Evolutionary conservation across 2,329 filamentous ascomycete genomes (phyloP), one percentile per base, ranked within the genome.

Genomic region (Akanthomyces lecanii): DNA sequence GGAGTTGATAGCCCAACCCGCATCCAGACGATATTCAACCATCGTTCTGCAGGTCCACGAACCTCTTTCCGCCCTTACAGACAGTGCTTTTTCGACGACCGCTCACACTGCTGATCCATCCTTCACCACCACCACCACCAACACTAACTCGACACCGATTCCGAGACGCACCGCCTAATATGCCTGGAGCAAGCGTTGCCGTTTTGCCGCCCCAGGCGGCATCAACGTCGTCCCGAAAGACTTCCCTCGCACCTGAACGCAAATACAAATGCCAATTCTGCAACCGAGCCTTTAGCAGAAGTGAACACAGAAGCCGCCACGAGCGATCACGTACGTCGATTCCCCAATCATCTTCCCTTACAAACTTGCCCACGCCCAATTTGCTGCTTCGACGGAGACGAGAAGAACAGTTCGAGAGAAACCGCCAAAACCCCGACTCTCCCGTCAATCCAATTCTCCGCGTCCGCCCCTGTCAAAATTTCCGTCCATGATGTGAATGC

Each of bases 251-350:
- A 70, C 92, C 93, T 63, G 95, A 98, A 82, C 94, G 96, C 83
- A 97, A 97, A 80, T 99, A 99, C 87, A 97, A 98, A 78, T 99
- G 95, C 81, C 92, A 97, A 82, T 98, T 97, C 79, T 98, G 95
- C 82, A 93, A 93, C 79, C 86, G 95, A 77, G 95, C 95, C 67
- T 99, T 99, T 77, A 97, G 93, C 81, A 85, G 95, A 77, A 97
- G 92, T 77, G 95, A 99, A 79, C 95, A 99, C 78, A 87, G 95
- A 71, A 97, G 92, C 79, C 86, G 95, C 78, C 95, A 99, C 79
- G 95, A 99, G 80, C 86, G 95, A 80, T 97, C 92, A 76, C 95
- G 95, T 98, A 95, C 83, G 94, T 94, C 36, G 21, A 50, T 48
- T 7, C 33, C 44, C 40, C 21, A 21, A 23, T 48, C 21, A 23